Percentiles rank a stretch among this genome's conserved stretches.
These are phyloP conservation scores for Manihot esculenta DNA, from an alignment of 441 rosid species.

Conservation along the genomic window DNA sequence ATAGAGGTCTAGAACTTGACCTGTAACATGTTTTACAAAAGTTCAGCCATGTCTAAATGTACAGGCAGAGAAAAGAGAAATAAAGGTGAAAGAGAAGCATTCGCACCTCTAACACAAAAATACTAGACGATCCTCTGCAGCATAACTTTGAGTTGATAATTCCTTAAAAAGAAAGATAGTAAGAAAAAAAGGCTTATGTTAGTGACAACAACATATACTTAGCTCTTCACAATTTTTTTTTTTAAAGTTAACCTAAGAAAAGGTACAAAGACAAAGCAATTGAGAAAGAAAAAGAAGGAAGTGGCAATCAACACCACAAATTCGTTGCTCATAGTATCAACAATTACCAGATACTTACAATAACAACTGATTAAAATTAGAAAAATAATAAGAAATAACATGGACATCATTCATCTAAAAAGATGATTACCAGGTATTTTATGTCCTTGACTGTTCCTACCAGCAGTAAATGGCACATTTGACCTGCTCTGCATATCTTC, in stretches of 20 bases:
- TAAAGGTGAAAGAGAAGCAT: background rate
- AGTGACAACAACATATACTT: background rate
- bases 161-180: conserved; percentile 23
- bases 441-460: conserved; percentile 22
- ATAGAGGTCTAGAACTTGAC: background rate
- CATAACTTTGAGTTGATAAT: conserved; percentile 30
- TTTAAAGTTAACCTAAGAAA: background rate
- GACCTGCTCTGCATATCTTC: conserved; percentile 32
- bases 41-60: background rate
- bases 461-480: conserved; percentile 17
- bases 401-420: conserved; percentile 11
- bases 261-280: background rate
- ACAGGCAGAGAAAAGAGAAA: background rate
- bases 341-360: background rate
- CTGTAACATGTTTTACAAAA: background rate
- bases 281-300: background rate
- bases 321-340: background rate
- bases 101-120: conserved; percentile 56
- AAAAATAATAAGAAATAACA: background rate
- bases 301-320: background rate
- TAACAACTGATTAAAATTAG: background rate
- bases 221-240: background rate
- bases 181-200: background rate
- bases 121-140: conserved; percentile 38
- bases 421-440: conserved; percentile 31